phyloP scores from a whole-genome alignment of 805 yeast species.

The Metschnikowia amazonensis region DNA sequence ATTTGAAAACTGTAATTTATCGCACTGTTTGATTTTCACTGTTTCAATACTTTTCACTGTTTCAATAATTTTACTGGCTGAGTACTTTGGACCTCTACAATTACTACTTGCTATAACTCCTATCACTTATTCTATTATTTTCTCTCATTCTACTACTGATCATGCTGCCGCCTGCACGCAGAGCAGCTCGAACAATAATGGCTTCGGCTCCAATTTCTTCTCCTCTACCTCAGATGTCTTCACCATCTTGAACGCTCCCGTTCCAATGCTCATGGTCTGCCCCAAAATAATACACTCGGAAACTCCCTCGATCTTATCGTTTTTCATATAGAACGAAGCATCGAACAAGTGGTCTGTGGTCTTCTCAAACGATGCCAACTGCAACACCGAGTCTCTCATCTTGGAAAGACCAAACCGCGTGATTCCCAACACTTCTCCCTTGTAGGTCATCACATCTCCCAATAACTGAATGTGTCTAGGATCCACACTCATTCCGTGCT shows the following conservation, averaged over 20 bases:
- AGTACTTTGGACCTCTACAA: too few relatives aligned
- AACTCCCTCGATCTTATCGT: constrained; percentile 94
- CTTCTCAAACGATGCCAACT: constrained; percentile 95
- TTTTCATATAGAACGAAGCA: constrained; percentile 97
- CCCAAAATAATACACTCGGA: constrained; percentile 97
- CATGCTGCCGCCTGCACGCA: constrained; percentile 23
- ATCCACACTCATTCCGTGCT: constrained; percentile 99
- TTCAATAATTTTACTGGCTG: too few relatives aligned
- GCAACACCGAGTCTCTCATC: constrained; percentile 97
- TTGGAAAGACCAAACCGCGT: constrained; percentile 97
- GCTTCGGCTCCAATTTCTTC: constrained; percentile 40
- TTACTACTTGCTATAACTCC: too few relatives aligned
- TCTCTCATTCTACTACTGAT: not conserved
- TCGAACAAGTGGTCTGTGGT: constrained; percentile 98
- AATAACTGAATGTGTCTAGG: constrained; percentile 97
- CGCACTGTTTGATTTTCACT: too few relatives aligned
- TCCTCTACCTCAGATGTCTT: constrained; percentile 48
- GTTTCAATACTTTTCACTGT: too few relatives aligned
- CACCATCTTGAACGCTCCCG: constrained; percentile 90
- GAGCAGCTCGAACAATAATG: constrained; percentile 46
- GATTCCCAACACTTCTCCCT: constrained; percentile 97
- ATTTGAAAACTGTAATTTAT: too few relatives aligned
- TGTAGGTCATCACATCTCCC: constrained; percentile 98
- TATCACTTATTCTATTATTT: too few relatives aligned
- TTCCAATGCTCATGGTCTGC: constrained; percentile 96